Conservation (phyloP, 495 filamentous ascomycete species). For the Penicillium soppii region DNA sequence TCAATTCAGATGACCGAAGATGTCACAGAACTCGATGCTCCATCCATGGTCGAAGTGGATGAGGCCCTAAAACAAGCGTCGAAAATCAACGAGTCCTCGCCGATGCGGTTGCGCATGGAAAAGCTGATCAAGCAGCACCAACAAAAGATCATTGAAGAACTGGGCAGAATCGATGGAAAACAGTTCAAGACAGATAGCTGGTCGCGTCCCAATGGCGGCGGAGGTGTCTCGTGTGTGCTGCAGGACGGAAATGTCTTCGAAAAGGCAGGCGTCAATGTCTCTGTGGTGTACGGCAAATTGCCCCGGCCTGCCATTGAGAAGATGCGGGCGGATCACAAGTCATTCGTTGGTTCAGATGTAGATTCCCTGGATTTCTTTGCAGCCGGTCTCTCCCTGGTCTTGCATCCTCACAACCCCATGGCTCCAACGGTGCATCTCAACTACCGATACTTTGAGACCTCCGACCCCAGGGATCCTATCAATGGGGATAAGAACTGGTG, state of each 20-base stretch:
- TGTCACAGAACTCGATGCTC: conserved; percentile 53
- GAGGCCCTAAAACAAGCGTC: conserved; percentile 43
- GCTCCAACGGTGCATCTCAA: conserved; percentile 97
- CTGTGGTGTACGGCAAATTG: conserved; percentile 89
- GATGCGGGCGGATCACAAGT: conserved; percentile 96
- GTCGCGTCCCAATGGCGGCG: conserved; percentile 83
- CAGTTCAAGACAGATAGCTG: conserved; percentile 82
- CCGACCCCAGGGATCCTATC: conserved; percentile 54
- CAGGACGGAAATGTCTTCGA: conserved; percentile 97
- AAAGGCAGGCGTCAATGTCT: conserved; percentile 95
- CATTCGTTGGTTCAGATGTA: conserved; percentile 67
- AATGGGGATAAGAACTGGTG: conserved; percentile 84
- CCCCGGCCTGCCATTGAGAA: conserved; percentile 84
- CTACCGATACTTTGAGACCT: conserved; percentile 98
- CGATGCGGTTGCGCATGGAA: conserved; percentile 98
- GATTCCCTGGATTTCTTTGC: conserved; percentile 92
- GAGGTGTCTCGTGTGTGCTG: conserved; percentile 85
- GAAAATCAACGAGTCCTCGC: conserved; percentile 59
- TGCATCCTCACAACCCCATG: conserved; percentile 94
- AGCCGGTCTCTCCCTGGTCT: conserved; percentile 85
- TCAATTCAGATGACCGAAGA: conserved; percentile 43
- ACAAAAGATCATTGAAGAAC: conserved; percentile 74
- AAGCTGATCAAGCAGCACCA: conserved; percentile 91
- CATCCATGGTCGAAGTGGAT: conserved; percentile 56
- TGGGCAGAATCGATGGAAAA: conserved; percentile 79